Evolutionary conservation across 176 grass and related monocot species (phyloP).

Genomic region (Alloteropsis semialata): DNA sequence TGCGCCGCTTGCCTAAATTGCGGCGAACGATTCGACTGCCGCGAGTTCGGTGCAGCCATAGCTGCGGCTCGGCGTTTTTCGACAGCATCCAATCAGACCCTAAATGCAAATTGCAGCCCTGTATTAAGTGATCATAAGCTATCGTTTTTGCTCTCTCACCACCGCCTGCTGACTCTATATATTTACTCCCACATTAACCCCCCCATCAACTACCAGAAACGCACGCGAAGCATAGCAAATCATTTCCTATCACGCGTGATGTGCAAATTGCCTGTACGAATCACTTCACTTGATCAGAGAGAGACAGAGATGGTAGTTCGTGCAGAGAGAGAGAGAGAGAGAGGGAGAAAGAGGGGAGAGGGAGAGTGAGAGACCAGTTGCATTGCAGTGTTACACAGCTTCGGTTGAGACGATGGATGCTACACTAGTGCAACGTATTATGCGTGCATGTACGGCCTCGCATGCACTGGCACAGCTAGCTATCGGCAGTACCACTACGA

Average conservation of each 20-base stretch:
- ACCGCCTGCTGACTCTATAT: slow-evolving; percentile 10
- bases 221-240: not conserved
- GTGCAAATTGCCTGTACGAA: slow-evolving; percentile 12
- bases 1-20: too few relatives aligned
- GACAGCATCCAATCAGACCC: too few relatives aligned
- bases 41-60: too few relatives aligned
- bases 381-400: not conserved
- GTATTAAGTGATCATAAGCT: slow-evolving; percentile 14
- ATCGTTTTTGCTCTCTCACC: not conserved
- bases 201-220: slow-evolving; percentile 20
- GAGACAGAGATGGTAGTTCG: not conserved
- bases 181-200: slow-evolving; percentile 34
- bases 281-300: not conserved
- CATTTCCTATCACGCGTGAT: slow-evolving; percentile 28
- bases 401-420: not conserved
- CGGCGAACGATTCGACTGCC: too few relatives aligned
- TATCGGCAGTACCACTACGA: not conserved
- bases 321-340: not conserved
- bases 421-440: not conserved
- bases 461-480: not conserved
- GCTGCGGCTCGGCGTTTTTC: too few relatives aligned
- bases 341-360: not conserved
- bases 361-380: not conserved
- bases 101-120: slow-evolving; percentile 22
- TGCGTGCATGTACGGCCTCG: not conserved